Evolutionary conservation across 78 protist genomes (phyloP).

Genomic region (Creolimax fragrantissima): DNA sequence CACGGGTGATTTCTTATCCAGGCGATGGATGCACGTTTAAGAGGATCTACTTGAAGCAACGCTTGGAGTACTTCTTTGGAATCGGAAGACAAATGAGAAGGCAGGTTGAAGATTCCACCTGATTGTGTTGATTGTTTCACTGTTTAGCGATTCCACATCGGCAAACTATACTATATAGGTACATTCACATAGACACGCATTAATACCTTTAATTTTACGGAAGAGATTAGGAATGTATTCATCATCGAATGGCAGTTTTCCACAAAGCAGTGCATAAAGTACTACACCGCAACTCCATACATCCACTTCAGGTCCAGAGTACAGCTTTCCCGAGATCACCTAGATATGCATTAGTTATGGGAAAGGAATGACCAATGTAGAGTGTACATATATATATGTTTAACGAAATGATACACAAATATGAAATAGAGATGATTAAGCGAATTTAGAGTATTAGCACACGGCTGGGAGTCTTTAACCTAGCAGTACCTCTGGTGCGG

Average conservation of each 20-base stretch:
- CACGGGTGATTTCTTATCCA: neutral
- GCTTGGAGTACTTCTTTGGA: conserved; percentile 73
- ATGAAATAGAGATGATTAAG: too few relatives aligned
- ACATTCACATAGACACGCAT: neutral
- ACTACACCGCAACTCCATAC: conserved; percentile 80
- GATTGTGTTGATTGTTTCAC: too few relatives aligned
- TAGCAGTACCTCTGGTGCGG: conserved; percentile 96
- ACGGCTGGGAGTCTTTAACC: too few relatives aligned
- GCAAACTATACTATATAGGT: too few relatives aligned
- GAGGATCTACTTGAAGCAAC: conserved; percentile 92
- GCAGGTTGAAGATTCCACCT: conserved; percentile 73
- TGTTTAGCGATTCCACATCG: too few relatives aligned
- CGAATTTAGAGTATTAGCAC: too few relatives aligned
- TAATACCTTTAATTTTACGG: conserved; percentile 70
- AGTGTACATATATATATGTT: too few relatives aligned
- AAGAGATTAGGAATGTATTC: conserved; percentile 91
- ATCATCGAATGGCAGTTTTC: conserved; percentile 95
- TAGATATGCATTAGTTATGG: neutral
- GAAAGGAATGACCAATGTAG: too few relatives aligned
- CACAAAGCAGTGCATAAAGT: conserved; percentile 84
- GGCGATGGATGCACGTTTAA: conserved; percentile 76
- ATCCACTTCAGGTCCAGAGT: conserved; percentile 94
- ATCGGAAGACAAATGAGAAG: conserved; percentile 59
- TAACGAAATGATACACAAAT: too few relatives aligned
- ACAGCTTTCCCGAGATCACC: conserved; percentile 48